Evolutionary conservation across 352 stramenopile genomes (phyloP).

Genomic region (Globisporangium echinulatum): DNA sequence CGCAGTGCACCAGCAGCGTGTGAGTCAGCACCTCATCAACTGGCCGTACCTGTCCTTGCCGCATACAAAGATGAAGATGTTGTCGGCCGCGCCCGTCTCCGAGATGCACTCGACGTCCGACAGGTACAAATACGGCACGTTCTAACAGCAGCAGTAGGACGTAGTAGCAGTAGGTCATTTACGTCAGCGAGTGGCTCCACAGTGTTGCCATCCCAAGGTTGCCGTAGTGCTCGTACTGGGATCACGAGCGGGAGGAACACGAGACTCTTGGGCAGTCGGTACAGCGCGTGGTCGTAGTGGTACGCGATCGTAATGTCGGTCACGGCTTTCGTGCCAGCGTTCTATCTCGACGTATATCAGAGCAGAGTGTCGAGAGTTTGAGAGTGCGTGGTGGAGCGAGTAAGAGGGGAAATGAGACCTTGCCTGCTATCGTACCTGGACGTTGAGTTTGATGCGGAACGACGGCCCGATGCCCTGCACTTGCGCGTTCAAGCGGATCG

Average conservation of each 20-base stretch:
- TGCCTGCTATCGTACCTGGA: conserved; percentile 35
- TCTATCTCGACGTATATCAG: conserved; percentile 20
- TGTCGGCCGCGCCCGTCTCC: conserved; percentile 59
- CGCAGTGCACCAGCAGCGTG: background rate
- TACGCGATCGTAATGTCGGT: conserved; percentile 62
- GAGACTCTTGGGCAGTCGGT: conserved; percentile 60
- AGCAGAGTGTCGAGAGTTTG: background rate
- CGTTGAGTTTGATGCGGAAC: conserved; percentile 80
- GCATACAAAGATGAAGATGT: conserved; percentile 77
- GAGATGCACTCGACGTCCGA: conserved; percentile 71
- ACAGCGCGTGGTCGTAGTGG: conserved; percentile 75
- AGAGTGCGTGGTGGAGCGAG: background rate
- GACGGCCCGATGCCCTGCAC: conserved; percentile 74
- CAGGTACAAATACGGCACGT: conserved; percentile 63
- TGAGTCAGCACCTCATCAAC: too few relatives aligned
- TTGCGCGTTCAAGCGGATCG: conserved; percentile 77
- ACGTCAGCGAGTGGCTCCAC: too few relatives aligned
- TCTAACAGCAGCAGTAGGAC: conserved; percentile 21
- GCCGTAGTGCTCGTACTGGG: conserved; percentile 27
- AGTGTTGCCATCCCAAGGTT: too few relatives aligned
- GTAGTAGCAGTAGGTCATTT: too few relatives aligned
- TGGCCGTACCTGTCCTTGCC: conserved; percentile 66
- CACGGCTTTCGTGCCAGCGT: conserved; percentile 58
- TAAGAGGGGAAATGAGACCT: background rate
- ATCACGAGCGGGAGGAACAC: conserved; percentile 61